These are phyloP conservation scores for Colletotrichum shisoi DNA, from an alignment of 2,329 filamentous ascomycete genomes.

Conservation along the genomic window DNA sequence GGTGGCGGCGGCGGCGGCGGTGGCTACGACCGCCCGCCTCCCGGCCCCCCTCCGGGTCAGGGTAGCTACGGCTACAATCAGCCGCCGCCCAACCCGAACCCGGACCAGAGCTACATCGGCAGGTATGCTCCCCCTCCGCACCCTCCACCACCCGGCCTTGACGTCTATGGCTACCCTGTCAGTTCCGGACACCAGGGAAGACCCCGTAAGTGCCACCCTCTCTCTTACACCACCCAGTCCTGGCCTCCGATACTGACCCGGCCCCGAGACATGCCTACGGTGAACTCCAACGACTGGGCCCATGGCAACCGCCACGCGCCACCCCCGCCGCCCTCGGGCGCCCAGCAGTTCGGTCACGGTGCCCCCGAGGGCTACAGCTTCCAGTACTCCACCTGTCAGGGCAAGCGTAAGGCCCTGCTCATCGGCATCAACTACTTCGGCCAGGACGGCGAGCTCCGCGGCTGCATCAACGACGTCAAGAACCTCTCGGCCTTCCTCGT, in stretches of 20 bases:
- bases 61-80: conserved; percentile 44
- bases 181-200: conserved; percentile 32
- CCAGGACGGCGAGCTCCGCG: conserved; percentile 73
- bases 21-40: conserved; percentile 37
- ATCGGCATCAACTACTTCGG: conserved; percentile 86
- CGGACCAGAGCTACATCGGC: conserved; percentile 40
- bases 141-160: conserved; percentile 54
- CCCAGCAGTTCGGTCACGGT: conserved; percentile 71
- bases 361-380: conserved; percentile 74
- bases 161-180: conserved; percentile 58
- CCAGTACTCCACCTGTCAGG: conserved; percentile 79
- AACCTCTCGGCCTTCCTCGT: conserved; percentile 78
- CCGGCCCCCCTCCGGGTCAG: conserved; percentile 42
- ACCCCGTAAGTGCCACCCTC: conserved; percentile 20
- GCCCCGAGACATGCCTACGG: conserved; percentile 38
- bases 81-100: conserved; percentile 41
- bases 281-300: conserved; percentile 45
- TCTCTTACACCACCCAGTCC: conserved; percentile 23
- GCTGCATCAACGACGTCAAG: conserved; percentile 82
- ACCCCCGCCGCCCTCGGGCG: conserved; percentile 57
- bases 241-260: conserved; percentile 5
- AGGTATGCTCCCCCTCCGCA: conserved; percentile 47
- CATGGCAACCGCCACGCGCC: conserved; percentile 45
- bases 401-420: conserved; percentile 74
- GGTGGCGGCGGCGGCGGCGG: conserved; percentile 34